Evolutionary conservation across 768 basidiomycete genomes (phyloP), one percentile per base, ranked within the genome.

Genomic region (Termitomyces sp.): DNA sequence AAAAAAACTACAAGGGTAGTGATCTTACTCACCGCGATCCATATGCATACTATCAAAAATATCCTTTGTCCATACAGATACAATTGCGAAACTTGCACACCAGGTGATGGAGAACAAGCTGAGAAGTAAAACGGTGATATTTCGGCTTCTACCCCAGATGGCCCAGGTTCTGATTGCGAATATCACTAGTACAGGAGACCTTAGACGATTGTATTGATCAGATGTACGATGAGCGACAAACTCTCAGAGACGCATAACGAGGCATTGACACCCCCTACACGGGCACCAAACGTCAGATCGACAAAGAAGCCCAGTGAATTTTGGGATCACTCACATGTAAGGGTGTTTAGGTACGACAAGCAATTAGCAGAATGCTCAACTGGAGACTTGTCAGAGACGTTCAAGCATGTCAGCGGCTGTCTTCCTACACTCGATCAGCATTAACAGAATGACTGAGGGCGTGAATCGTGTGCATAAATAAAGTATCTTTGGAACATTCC

Each of bases 101-200:
- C 54, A 55, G 15, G n/a, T 32, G 12, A 22, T 40, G 14, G 42
- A 9, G 30, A 55, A 48, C 19, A 55, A 55, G 35, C 26, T 41
- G 3, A 15, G 4, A 42, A 55, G 46, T 22, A 55, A 55, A 7
- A 55, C 22, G 2, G 46, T 41, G n/a, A 49, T 49, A 15, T 8
- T 14, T 21, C 54, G 54, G 12, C 38, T 28, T 49, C 46, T 49
- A 24, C 30, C 40, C 47, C 46, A 55, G 17, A 55, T 47, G 12
- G 54, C 54, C 54, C 54, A 55, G 5, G 54, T 49, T 7, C 54
- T n/a, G 17, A 55, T 30, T 12, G 54, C 54, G 22, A 55, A 55
- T 48, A 55, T 44, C 28, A 43, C 54, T 55, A 21, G 7, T 28
- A 28, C 28, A 17, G 3, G 3, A 17, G 5, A 11, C 22, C 9